Base-by-base conservation (phyloP, 1,139 yeast species). In the Saccharomycopsis hybrid region DNA sequence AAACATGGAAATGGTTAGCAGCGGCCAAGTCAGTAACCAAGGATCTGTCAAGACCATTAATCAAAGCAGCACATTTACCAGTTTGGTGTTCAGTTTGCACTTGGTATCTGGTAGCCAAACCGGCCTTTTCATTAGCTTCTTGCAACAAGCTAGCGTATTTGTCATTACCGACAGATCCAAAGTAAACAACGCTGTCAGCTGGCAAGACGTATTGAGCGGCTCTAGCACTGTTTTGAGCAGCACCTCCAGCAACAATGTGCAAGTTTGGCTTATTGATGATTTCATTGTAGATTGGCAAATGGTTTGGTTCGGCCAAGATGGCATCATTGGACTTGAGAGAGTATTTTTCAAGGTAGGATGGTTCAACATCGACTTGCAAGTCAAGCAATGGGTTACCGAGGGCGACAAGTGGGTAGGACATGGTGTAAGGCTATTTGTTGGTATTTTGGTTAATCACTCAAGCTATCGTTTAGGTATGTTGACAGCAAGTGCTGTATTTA, bases 221-320 rank as follows among this genome's bases (percentile, higher is more conserved):
- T 73, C 99, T 82, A 54, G 98, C 97, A 57, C 98, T 83, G 74
- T 92, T 92, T 73, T 92, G 99, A 55, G 97, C 98, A 60, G 99
- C 98, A 67, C 99, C 99, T 60, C 99, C 99, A 55, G 99, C 98
- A 60, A 92, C 80, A 57, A 82, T 71, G 63, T 80, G 78, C 59
- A 86, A 82, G 56, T 75, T 79, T 42, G 77, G 73, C 65, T 73
- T 72, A 48, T 74, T 68, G 57, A 87, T 71, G 59, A 85, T 77
- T 69, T 90, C 97, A 53, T 78, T 83, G 67, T 74, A 92, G 66
- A 92, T 86, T 52, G 90, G 87, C 78, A 82, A 70, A 72, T 88
- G 97, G 69, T 83, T 78, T 58, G 82, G 90, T 62, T 90, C 97
- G 50, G 84, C 89, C 58, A 92, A 79, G 62, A 92, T 89, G 58